A percentile compares a stretch with the other conserved stretches of the same genome.
phyloP scores from a whole-genome alignment of 2,329 filamentous ascomycete species.

The Phoma sp. region DNA sequence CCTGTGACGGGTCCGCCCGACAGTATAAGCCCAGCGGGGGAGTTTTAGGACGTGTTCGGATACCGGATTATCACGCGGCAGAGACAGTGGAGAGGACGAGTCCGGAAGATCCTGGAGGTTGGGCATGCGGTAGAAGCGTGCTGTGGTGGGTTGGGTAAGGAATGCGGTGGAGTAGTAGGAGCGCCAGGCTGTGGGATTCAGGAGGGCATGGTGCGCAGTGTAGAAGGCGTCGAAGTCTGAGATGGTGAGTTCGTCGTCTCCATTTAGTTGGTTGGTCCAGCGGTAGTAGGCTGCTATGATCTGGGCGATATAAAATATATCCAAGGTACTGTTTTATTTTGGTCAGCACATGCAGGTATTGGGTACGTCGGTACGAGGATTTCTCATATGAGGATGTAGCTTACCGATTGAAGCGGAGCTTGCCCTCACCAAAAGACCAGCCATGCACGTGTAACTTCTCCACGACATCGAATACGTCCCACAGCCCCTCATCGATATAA shows the following conservation, averaged over 20 bases:
- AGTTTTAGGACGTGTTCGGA: slow-evolving; percentile 17
- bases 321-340: slow-evolving; percentile 17
- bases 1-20: slow-evolving; percentile 12
- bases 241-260: slow-evolving; percentile 10
- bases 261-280: slow-evolving; percentile 12
- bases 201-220: slow-evolving; percentile 13
- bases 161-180: slow-evolving; percentile 19
- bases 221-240: slow-evolving; percentile 19
- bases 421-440: slow-evolving; percentile 18
- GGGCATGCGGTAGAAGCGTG: slow-evolving; percentile 20
- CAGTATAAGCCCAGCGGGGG: slow-evolving; percentile 18
- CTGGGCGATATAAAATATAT: slow-evolving; percentile 19
- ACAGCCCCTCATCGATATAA: slow-evolving; percentile 17
- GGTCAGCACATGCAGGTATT: slow-evolving; percentile 15
- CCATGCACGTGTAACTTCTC: slow-evolving; percentile 17
- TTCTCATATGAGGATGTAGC: slow-evolving; percentile 13
- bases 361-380: slow-evolving; percentile 9
- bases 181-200: slow-evolving; percentile 16
- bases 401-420: slow-evolving; percentile 20
- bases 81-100: slow-evolving; percentile 13
- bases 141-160: slow-evolving; percentile 16
- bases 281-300: slow-evolving; percentile 16
- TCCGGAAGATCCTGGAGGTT: slow-evolving; percentile 17
- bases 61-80: slow-evolving; percentile 14
- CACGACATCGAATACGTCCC: slow-evolving; percentile 15